These are phyloP conservation scores for Skeletonema tropicum DNA, from an alignment of 108 stramenopile species.

Conservation along the genomic window DNA sequence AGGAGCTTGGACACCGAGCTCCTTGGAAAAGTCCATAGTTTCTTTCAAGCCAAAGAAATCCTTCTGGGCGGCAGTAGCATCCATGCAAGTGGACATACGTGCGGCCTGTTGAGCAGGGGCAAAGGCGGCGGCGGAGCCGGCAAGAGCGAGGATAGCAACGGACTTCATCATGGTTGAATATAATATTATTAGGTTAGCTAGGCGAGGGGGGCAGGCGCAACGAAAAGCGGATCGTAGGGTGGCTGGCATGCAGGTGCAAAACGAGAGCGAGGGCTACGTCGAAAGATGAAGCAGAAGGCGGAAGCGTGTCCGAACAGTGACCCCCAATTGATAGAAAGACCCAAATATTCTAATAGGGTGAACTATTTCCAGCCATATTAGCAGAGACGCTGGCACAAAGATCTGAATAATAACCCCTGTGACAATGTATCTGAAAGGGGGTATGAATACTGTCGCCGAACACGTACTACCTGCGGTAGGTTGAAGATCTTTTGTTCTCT, in stretches of 20 bases:
- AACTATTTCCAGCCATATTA: too few relatives aligned
- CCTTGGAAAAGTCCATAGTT: conserved; percentile 60
- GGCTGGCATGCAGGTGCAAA: too few relatives aligned
- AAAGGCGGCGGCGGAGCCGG: conserved; percentile 44
- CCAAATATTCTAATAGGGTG: too few relatives aligned
- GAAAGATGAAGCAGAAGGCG: too few relatives aligned
- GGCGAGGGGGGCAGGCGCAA: too few relatives aligned
- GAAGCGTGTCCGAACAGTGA: too few relatives aligned
- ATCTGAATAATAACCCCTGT: not conserved
- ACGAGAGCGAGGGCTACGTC: too few relatives aligned
- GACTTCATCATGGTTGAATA: conserved; percentile 51
- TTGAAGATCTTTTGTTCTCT: not conserved
- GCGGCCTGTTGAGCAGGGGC: conserved; percentile 14
- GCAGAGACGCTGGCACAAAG: too few relatives aligned
- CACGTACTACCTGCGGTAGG: not conserved
- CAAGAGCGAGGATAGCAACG: conserved; percentile 56
- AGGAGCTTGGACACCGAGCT: conserved; percentile 87
- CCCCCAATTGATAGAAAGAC: too few relatives aligned
- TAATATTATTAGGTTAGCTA: too few relatives aligned
- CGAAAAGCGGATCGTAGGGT: too few relatives aligned
- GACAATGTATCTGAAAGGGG: not conserved
- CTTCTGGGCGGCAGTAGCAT: conserved; percentile 14
- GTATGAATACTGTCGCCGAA: not conserved
- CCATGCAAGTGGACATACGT: conserved; percentile 21
- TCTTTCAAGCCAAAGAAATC: conserved; percentile 1